These are phyloP conservation scores for Didymella pomorum DNA, from an alignment of 2,329 filamentous ascomycete genomes.

Conservation along the genomic window DNA sequence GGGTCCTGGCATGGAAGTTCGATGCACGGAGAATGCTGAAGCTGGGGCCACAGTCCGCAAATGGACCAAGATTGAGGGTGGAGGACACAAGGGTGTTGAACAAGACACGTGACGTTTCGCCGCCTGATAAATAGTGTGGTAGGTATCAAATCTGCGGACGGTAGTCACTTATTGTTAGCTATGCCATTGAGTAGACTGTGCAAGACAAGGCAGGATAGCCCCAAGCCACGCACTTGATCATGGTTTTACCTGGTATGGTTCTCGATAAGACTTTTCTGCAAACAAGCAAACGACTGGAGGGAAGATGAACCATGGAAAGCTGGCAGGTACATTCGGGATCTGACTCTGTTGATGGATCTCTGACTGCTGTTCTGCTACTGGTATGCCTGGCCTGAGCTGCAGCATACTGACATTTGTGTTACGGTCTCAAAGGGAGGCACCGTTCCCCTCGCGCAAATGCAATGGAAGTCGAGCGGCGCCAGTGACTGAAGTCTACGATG, in stretches of 20 bases:
- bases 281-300: not conserved
- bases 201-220: not conserved
- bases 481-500: too few relatives aligned
- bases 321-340: not conserved
- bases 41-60: too few relatives aligned
- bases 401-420: not conserved
- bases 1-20: too few relatives aligned
- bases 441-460: too few relatives aligned
- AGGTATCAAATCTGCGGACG: not conserved
- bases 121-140: not conserved
- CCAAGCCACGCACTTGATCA: not conserved
- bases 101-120: too few relatives aligned
- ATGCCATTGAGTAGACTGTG: not conserved
- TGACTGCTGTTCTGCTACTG: not conserved
- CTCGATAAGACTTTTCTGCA: not conserved
- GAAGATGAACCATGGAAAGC: not conserved
- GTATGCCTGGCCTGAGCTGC: not conserved
- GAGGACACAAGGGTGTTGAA: not conserved
- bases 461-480: too few relatives aligned
- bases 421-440: not conserved
- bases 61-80: not conserved
- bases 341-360: too few relatives aligned
- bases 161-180: not conserved
- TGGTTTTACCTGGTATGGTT: too few relatives aligned
- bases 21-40: too few relatives aligned